A percentile compares a stretch with the other conserved stretches of the same genome.
phyloP scores from a whole-genome alignment of 2,329 filamentous ascomycete species.

The Xylariomycetidae sp. region DNA sequence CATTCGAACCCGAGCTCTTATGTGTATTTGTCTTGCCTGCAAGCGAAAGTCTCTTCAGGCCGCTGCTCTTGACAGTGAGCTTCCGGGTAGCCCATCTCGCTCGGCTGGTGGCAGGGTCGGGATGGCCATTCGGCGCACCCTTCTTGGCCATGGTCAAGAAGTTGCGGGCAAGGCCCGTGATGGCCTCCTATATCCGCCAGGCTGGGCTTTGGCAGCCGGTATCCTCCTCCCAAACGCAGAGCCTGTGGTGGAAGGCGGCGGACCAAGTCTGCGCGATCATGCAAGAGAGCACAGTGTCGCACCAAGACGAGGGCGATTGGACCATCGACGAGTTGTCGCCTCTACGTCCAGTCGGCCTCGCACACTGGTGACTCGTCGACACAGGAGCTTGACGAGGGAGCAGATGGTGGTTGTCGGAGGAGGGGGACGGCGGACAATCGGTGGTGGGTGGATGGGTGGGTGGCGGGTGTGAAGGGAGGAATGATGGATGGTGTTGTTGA shows the following conservation, averaged over 20 bases:
- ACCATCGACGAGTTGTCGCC: too few species aligned
- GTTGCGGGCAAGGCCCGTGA: conserved; percentile 38
- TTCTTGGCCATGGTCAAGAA: conserved; percentile 30
- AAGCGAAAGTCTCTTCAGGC: conserved; percentile 75
- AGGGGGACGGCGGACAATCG: not conserved
- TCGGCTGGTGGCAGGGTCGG: conserved; percentile 59
- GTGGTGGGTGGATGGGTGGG: not conserved
- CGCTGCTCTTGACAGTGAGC: conserved; percentile 66
- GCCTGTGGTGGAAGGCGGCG: too few species aligned
- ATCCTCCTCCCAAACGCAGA: conserved; percentile 6
- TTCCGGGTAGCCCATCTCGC: conserved; percentile 96
- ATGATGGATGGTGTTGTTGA: not conserved
- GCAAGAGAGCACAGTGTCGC: too few species aligned
- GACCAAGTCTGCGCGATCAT: too few species aligned
- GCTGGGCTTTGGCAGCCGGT: conserved; percentile 28
- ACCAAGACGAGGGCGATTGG: too few species aligned
- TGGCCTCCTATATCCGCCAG: conserved; percentile 35
- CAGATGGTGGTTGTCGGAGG: not conserved
- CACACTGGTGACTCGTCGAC: too few species aligned
- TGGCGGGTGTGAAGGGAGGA: not conserved
- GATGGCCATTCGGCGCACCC: conserved; percentile 18
- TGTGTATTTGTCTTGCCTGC: conserved; percentile 63
- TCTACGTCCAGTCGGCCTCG: too few species aligned
- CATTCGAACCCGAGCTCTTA: conserved; percentile 52
- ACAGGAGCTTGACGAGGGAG: too few species aligned